Evolutionary conservation across 805 yeast genomes (phyloP).

Genomic region (Candida awuae): DNA sequence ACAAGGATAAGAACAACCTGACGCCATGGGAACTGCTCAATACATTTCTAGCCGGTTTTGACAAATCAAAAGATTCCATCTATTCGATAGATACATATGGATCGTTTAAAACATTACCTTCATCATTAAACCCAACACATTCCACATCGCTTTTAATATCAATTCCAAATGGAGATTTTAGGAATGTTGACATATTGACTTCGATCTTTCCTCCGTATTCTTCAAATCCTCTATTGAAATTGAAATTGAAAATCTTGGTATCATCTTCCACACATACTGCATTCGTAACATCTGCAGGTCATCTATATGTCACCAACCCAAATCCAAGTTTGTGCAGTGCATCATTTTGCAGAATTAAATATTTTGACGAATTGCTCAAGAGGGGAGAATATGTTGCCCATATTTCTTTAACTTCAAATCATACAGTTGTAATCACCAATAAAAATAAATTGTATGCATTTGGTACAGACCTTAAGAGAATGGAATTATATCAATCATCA

Average conservation of each 20-base stretch:
- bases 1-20: constrained; percentile 61
- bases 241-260: constrained; percentile 2
- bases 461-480: constrained; percentile 54
- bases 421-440: constrained; percentile 49
- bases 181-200: neutral
- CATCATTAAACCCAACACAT: neutral
- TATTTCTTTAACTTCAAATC: constrained; percentile 56
- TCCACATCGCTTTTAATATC: constrained; percentile 6
- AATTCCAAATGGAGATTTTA: constrained; percentile 5
- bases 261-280: constrained; percentile 10
- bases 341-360: constrained; percentile 8
- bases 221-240: constrained; percentile 2
- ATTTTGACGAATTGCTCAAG: constrained; percentile 8
- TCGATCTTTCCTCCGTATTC: constrained; percentile 5
- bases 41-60: constrained; percentile 11
- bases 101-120: neutral
- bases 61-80: neutral
- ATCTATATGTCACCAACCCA: constrained; percentile 4
- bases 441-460: constrained; percentile 58
- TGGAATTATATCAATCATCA: constrained; percentile 3
- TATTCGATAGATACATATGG: constrained; percentile 7
- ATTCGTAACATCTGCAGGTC: constrained; percentile 10
- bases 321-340: neutral
- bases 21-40: constrained; percentile 65
- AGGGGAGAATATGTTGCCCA: constrained; percentile 24